Conservation (phyloP, 139 green algal genomes). For the Closterium sp. region DNA sequence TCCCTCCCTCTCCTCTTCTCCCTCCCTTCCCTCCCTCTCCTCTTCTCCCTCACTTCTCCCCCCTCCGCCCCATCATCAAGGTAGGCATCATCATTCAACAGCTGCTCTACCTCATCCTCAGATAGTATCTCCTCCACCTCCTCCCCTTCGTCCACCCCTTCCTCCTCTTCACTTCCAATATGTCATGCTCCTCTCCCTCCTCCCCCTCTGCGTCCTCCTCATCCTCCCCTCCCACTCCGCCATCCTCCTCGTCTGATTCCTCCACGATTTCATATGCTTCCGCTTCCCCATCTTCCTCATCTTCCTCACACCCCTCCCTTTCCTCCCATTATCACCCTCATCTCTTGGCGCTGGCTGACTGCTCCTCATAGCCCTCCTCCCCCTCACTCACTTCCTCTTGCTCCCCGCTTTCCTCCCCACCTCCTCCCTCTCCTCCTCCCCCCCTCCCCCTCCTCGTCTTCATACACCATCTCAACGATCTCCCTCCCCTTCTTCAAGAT, state of each 20-base stretch:
- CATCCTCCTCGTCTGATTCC: no score
- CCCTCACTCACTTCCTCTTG: background rate
- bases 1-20: background rate
- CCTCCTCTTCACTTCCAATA: background rate
- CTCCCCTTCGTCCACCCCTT: background rate
- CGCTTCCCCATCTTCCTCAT: background rate
- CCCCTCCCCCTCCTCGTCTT: no score
- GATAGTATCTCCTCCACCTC: background rate
- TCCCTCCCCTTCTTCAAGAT: background rate
- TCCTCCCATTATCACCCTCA: background rate
- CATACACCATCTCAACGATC: no score
- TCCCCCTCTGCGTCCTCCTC: background rate
- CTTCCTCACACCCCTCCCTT: background rate
- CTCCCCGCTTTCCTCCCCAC: background rate
- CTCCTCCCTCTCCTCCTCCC: no score
- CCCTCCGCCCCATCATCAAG: background rate
- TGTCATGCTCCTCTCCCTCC: background rate
- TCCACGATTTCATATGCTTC: background rate
- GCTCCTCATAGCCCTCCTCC: no score
- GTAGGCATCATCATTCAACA: background rate
- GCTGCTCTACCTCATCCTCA: background rate
- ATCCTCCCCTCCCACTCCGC: no score
- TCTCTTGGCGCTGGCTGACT: background rate
- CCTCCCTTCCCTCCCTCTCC: background rate
- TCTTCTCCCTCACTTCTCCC: background rate